Percentiles rank a stretch among this genome's conserved stretches.
Evolutionary conservation across 305 asterid species (phyloP).

Genomic region (Fraxinus sp.): DNA sequence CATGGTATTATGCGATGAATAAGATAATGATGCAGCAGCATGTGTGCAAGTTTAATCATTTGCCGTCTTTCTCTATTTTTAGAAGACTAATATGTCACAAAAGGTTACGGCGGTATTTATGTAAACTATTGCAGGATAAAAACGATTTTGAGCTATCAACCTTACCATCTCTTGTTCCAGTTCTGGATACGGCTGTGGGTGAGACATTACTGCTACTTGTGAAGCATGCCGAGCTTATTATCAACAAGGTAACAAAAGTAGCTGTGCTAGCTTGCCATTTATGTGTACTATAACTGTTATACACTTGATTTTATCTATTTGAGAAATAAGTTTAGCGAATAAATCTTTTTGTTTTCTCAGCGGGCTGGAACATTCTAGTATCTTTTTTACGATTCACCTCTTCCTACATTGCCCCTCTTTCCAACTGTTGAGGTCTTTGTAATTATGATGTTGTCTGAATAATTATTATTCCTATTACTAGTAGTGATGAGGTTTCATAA

Average conservation of each 20-base stretch:
- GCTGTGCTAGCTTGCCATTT: conserved; percentile 17
- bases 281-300: not conserved
- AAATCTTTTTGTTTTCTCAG: conserved; percentile 3
- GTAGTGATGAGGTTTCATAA: not conserved
- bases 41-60: conserved; percentile 1
- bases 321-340: not conserved
- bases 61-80: conserved; percentile 4
- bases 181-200: conserved; percentile 79
- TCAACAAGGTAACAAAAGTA: conserved; percentile 65
- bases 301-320: not conserved
- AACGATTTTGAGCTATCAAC: conserved; percentile 90
- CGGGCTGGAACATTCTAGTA: not conserved
- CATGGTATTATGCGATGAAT: conserved; percentile 6
- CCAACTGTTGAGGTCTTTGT: not conserved
- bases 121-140: conserved; percentile 70
- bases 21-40: conserved; percentile 3
- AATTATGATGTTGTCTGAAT: not conserved
- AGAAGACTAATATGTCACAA: conserved; percentile 13
- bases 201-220: conserved; percentile 89
- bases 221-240: conserved; percentile 92
- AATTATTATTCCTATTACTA: not conserved
- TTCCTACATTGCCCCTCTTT: not conserved
- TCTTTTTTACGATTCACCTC: not conserved
- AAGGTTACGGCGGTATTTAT: conserved; percentile 18
- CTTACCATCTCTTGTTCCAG: conserved; percentile 98